A percentile compares a stretch with the other conserved stretches of the same genome.
These are phyloP conservation scores for Hanseniaspora hatyaiensis DNA, from an alignment of 805 yeast genomes.

Conservation along the genomic window DNA sequence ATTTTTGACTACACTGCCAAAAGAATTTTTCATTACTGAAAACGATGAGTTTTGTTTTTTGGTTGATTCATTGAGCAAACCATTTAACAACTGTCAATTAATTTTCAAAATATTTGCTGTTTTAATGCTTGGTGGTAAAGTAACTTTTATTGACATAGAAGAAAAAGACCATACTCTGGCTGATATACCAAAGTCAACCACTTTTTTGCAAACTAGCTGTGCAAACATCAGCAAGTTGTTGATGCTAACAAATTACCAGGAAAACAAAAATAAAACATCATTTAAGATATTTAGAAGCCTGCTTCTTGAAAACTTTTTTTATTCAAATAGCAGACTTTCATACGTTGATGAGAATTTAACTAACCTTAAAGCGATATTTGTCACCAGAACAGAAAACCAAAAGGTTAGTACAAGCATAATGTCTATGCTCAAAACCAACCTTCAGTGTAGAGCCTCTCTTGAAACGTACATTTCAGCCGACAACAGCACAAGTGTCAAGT, in stretches of 20 bases:
- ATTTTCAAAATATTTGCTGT: conserved; percentile 33
- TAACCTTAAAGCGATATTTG: not conserved
- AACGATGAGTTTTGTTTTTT: conserved; percentile 29
- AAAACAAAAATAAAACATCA: not conserved
- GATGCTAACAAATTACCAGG: not conserved
- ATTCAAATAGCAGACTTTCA: not conserved
- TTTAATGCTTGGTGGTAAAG: conserved; percentile 29
- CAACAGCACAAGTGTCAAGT: not conserved
- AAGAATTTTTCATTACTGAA: conserved; percentile 30
- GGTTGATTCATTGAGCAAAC: conserved; percentile 19
- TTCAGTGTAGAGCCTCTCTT: conserved; percentile 7
- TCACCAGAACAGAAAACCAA: not conserved
- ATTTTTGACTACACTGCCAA: conserved; percentile 30
- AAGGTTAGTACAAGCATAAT: not conserved
- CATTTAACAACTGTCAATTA: conserved; percentile 27
- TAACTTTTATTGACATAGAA: conserved; percentile 17
- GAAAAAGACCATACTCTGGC: conserved; percentile 23
- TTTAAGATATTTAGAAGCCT: conserved; percentile 5
- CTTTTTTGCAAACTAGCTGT: conserved; percentile 21
- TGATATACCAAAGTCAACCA: conserved; percentile 17
- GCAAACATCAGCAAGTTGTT: conserved; percentile 16
- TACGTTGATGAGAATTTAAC: not conserved
- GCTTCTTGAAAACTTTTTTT: conserved; percentile 2
- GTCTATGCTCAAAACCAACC: not conserved
- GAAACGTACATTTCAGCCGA: conserved; percentile 3